A percentile compares a stretch with the other conserved stretches of the same genome.
phyloP scores from a whole-genome alignment of 176 grass and related monocot genomes.

The Tuctoria greenei region DNA sequence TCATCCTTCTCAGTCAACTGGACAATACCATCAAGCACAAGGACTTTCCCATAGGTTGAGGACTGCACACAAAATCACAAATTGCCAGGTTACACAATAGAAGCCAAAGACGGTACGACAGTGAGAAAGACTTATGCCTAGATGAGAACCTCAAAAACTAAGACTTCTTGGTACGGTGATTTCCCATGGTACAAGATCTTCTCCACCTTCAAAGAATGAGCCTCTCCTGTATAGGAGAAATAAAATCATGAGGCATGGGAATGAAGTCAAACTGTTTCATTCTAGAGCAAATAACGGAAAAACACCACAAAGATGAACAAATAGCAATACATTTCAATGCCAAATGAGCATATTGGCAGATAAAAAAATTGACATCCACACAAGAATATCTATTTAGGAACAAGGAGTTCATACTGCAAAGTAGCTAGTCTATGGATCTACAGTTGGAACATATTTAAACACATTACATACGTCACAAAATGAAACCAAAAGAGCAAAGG shows the following conservation, averaged over 20 bases:
- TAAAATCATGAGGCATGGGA: background rate
- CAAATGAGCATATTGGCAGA: slow-evolving; percentile 6
- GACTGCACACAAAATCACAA: slow-evolving; percentile 65
- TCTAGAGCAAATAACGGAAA: background rate
- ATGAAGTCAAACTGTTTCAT: background rate
- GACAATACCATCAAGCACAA: slow-evolving; percentile 96
- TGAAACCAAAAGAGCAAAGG: too few species aligned
- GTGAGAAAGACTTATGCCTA: background rate
- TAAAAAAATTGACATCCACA: background rate
- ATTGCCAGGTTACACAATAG: slow-evolving; percentile 16
- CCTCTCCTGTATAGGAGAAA: slow-evolving; percentile 68
- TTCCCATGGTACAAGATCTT: slow-evolving; percentile 78
- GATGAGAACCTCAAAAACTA: slow-evolving; percentile 80
- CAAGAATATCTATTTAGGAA: background rate
- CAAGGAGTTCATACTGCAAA: background rate
- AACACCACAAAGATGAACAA: too few species aligned
- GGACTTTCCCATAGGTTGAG: slow-evolving; percentile 53
- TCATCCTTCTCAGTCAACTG: slow-evolving; percentile 95
- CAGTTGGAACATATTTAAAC: too few species aligned
- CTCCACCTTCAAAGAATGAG: slow-evolving; percentile 88
- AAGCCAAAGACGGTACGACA: slow-evolving; percentile 10
- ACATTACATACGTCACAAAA: too few species aligned
- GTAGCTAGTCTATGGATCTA: background rate
- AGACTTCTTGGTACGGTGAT: slow-evolving; percentile 82
- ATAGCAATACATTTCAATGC: background rate